Base-by-base conservation (phyloP, 192 early-diverging fungal species). In the Podila verticillata region DNA sequence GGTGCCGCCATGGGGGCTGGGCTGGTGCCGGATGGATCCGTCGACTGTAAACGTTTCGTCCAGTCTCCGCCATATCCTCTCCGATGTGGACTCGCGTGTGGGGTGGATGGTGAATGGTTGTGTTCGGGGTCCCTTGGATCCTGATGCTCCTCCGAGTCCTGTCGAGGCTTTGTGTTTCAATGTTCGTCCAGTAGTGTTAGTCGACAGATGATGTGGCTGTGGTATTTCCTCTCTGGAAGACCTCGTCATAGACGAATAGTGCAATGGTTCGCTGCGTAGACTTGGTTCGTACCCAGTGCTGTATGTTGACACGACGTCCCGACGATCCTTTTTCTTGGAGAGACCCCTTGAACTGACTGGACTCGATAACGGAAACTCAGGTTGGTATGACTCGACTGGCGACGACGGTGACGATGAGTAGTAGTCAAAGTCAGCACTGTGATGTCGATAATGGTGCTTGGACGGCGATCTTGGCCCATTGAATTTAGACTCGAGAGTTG, bases 1-100 rank as follows among this genome's bases (percentile, higher is more conserved):
- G 36, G 63, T 64, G 9, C 63, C 63, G 7, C 63, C 63, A 15
- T 48, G 47, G 24, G 63, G 63, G 17, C 44, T 29, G 47, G 29
- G 10, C 28, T 64, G 63, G 17, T 48, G 24, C 24, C n/a, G 63
- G 22, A 64, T 64, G 10, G 63, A 64, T 19, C 47, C 44, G 9
- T 64, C 63, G 1, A 64, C 24, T n/a, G 44, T 29, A 34, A 64
- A 15, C 36, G 15, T 29, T 17, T 48, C 24, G 15, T 64, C 63
- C 1, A 64, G 7, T 17, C 24, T 12, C 3, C 63, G 19, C 63
- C 63, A 64, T n/a, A 13, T 36, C n/a, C 34, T 32, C 8, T 35
- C 35, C n/a, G 32, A 9, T 10, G 20, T 10, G 15, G n/a, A 20
- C 8, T 62, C 35, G 13, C n/a, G 57, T 7, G 30, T 9, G 12